Conservation (phyloP, 2,329 filamentous ascomycete genomes). For the Simplicillium aogashimaense region DNA sequence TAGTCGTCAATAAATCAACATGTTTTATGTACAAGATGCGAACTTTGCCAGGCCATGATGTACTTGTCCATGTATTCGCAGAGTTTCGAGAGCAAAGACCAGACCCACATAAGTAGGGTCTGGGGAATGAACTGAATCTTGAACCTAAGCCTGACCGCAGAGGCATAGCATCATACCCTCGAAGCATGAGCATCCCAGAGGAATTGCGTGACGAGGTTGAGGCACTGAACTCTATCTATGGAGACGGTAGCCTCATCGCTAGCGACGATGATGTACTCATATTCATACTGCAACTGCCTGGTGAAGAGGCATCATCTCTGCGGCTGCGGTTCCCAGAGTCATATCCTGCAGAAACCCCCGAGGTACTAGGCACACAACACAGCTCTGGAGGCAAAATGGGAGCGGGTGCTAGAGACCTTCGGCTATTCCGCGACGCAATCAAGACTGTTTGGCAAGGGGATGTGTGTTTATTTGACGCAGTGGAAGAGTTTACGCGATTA, state of each 20-base stretch:
- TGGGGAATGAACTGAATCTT: too few relatives aligned
- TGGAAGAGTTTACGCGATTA: constrained; percentile 58
- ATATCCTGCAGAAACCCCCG: constrained; percentile 69
- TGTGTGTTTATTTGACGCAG: constrained; percentile 85
- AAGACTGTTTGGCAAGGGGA: constrained; percentile 61
- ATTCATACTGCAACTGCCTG: constrained; percentile 59
- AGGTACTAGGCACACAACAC: constrained; percentile 70
- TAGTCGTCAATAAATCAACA: not conserved
- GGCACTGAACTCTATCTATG: constrained; percentile 80
- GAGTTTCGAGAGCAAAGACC: too few relatives aligned
- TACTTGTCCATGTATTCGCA: too few relatives aligned
- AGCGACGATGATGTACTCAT: constrained; percentile 20
- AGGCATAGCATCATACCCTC: too few relatives aligned
- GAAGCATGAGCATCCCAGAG: constrained; percentile 34
- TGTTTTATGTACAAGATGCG: not conserved
- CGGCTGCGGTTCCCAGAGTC: constrained; percentile 57
- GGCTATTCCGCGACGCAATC: constrained; percentile 57
- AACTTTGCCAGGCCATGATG: not conserved
- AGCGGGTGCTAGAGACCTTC: constrained; percentile 61
- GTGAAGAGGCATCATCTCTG: constrained; percentile 44
- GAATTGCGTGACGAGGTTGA: constrained; percentile 65
- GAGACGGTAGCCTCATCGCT: constrained; percentile 48
- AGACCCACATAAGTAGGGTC: too few relatives aligned
- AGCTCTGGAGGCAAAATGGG: constrained; percentile 65
- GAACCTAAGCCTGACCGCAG: too few relatives aligned